Conservation (phyloP, 2,329 filamentous ascomycete genomes). For the Aspergillus sp. region DNA sequence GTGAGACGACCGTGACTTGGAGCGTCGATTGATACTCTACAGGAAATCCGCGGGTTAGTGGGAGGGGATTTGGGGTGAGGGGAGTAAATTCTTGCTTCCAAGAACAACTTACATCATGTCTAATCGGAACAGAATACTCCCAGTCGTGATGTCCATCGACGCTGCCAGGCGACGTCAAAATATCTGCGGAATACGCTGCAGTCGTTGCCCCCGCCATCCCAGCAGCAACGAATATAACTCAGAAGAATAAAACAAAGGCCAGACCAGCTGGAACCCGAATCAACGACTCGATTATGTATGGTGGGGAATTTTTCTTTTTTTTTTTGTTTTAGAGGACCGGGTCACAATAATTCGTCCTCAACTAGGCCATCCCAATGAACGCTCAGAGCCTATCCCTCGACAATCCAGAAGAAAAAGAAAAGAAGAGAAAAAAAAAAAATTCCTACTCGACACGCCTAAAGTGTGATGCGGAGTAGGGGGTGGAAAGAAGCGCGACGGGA, state of each 20-base stretch:
- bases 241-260: constrained; percentile 19
- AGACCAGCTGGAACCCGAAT: constrained; percentile 30
- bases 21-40: constrained; percentile 21
- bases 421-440: background rate
- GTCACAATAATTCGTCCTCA: constrained; percentile 5
- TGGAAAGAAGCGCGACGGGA: constrained; percentile 6
- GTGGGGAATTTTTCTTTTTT: no score
- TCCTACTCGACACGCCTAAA: constrained; percentile 4
- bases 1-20: constrained; percentile 32
- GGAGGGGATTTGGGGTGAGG: background rate
- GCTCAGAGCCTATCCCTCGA: background rate
- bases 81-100: background rate
- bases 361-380: constrained; percentile 27
- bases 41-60: constrained; percentile 11
- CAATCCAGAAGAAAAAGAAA: background rate
- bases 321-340: background rate
- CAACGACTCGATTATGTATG: no score
- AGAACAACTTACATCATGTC: constrained; percentile 28
- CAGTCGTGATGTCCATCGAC: constrained; percentile 30
- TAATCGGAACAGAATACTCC: constrained; percentile 34
- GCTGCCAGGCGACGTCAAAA: constrained; percentile 31
- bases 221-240: constrained; percentile 9
- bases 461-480: constrained; percentile 6
- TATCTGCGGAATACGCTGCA: constrained; percentile 34
- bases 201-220: constrained; percentile 40